phyloP scores from a whole-genome alignment of 1,139 yeast genomes.

The Petasospora rhodanensis region DNA sequence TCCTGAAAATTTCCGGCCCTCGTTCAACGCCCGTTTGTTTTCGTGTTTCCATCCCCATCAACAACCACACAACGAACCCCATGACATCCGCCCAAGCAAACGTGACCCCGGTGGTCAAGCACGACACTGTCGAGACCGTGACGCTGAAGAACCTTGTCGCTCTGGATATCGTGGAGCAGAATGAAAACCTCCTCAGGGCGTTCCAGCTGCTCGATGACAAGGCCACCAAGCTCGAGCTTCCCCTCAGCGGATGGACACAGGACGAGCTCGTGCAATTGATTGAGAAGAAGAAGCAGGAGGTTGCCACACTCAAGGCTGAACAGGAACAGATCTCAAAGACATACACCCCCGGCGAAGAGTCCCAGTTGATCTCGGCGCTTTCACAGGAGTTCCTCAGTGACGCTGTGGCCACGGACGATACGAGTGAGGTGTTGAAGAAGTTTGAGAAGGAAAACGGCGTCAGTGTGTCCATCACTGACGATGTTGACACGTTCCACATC shows the following conservation, averaged over 20 bases:
- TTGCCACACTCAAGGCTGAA: slow-evolving; percentile 5
- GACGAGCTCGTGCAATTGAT: slow-evolving; percentile 8
- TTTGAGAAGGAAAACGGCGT: slow-evolving; percentile 18
- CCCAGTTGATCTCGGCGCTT: slow-evolving; percentile 13
- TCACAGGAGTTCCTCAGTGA: slow-evolving; percentile 18
- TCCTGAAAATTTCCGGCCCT: no score
- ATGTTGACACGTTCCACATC: background rate
- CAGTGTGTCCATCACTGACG: slow-evolving; percentile 9
- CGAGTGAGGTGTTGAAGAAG: slow-evolving; percentile 10
- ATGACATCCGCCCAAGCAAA: slow-evolving; percentile 23
- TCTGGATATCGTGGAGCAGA: slow-evolving; percentile 22
- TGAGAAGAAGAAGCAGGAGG: slow-evolving; percentile 6
- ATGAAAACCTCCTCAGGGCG: slow-evolving; percentile 20
- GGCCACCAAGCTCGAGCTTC: slow-evolving; percentile 7
- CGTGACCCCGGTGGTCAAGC: slow-evolving; percentile 15
- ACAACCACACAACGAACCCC: background rate
- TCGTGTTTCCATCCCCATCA: no score
- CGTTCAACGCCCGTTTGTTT: no score
- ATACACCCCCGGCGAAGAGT: slow-evolving; percentile 3
- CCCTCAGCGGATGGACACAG: slow-evolving; percentile 8
- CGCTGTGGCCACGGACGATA: slow-evolving; percentile 23
- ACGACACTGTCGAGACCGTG: slow-evolving; percentile 18
- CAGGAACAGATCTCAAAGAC: slow-evolving; percentile 6
- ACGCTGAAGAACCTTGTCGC: slow-evolving; percentile 25
- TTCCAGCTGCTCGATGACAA: slow-evolving; percentile 20